Percentiles rank a stretch among this genome's conserved stretches.
Conservation (phyloP, 1,284 basidiomycete genomes). For the Ustilago lituana region DNA sequence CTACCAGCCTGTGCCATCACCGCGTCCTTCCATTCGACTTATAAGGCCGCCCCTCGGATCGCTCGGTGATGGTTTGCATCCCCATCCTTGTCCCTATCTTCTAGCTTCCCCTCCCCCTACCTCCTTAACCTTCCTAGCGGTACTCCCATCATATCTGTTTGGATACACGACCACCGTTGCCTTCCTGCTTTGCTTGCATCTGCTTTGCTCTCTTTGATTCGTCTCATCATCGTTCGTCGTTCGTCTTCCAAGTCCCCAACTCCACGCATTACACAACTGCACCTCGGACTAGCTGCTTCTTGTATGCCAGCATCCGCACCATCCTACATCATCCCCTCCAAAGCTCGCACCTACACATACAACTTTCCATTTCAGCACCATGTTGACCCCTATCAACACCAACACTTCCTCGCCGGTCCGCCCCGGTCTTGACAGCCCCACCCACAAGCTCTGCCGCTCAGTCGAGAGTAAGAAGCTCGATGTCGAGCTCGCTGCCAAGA, state of each 20-base stretch:
- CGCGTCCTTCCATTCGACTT: slow-evolving; percentile 28
- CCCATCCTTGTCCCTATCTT: slow-evolving; percentile 20
- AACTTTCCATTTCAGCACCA: slow-evolving; percentile 9
- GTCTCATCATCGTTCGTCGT: slow-evolving; percentile 9
- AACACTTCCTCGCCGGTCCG: slow-evolving; percentile 42
- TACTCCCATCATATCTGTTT: slow-evolving; percentile 43
- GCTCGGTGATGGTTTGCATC: slow-evolving; percentile 45
- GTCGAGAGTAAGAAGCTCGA: slow-evolving; percentile 46
- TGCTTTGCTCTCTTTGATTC: slow-evolving; percentile 25
- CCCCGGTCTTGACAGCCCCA: slow-evolving; percentile 34
- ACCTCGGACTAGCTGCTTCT: slow-evolving; percentile 22
- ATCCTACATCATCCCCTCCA: background rate
- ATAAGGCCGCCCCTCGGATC: slow-evolving; percentile 46
- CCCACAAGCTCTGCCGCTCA: slow-evolving; percentile 44
- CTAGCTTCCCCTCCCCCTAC: slow-evolving; percentile 17
- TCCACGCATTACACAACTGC: slow-evolving; percentile 9
- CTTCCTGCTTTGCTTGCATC: slow-evolving; percentile 14
- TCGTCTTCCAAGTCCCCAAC: slow-evolving; percentile 6
- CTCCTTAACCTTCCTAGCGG: slow-evolving; percentile 1
- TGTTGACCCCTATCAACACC: slow-evolving; percentile 50
- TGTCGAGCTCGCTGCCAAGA: slow-evolving; percentile 44
- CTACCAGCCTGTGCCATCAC: slow-evolving; percentile 28
- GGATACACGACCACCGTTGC: slow-evolving; percentile 10
- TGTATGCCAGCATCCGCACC: slow-evolving; percentile 5
- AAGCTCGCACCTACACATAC: background rate